Base-by-base conservation (phyloP, 2,329 filamentous ascomycete genomes). In the Phaeophleospora eucalypticola region DNA sequence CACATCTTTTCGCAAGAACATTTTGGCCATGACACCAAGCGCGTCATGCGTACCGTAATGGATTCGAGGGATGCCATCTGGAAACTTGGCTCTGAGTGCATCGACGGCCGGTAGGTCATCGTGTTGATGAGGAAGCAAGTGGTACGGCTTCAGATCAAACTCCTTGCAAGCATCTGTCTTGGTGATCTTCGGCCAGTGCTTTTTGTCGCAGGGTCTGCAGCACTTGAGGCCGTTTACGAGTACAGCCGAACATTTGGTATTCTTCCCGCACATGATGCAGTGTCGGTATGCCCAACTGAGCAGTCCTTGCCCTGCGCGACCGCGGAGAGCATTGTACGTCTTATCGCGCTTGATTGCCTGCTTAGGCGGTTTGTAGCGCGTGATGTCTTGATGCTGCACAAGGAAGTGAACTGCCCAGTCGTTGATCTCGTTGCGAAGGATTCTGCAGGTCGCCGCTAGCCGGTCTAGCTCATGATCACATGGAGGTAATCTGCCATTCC, bases 251-350 rank as follows among this genome's bases (percentile, higher is more conserved):
- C 61, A 51, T 3, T 15, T 6, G 19, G 52, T 55, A 9, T 44
- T 50, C 27, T 58, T 63, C 18, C 63, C 63, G 49, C 63, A 66
- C 50, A 65, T 65, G 43, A 60, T 48, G 42, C 63, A 66, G 47
- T 59, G 47, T 10, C 45, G 48, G 3, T 46, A 41, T 9, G 42
- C 46, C 56, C 59, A 64, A n/a, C 39, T 49, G 8, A 64, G 51
- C 0, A 64, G 44, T 4, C 49, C 54, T 40, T 39, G 40, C 6
- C 7, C 24, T 7, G 7, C 29, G 10, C 18, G 21, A 18, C 43
- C 45, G 32, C 51, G 51, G 18, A 56, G 49, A 21, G 36, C 41
- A 32, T 52, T 56, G 38, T 45, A 39, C n/a, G 35, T 36, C n/a
- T 37, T 29, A 18, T 27, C 17, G 14, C 41, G 35, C 16, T 46